Evolutionary conservation across 2,329 filamentous ascomycete genomes (phyloP), one percentile per base, ranked within the genome.

Genomic region (Cladosporium sp.): DNA sequence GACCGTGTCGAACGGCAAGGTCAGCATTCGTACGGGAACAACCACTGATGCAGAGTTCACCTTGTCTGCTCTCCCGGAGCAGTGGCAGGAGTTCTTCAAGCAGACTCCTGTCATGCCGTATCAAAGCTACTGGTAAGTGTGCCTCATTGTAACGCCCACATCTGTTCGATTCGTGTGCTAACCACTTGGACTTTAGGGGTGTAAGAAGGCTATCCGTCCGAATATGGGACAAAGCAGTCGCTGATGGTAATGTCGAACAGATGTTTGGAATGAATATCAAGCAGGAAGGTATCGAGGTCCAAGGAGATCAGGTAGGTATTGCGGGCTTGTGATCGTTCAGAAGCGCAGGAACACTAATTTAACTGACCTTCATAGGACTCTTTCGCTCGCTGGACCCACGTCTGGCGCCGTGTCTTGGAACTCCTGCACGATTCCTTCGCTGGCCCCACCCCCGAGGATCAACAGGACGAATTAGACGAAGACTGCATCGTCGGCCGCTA

Each of bases 401-500:
- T 82, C 67, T 84, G 77, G 81, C 76, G 78, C 47, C 80, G 82
- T 26, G 76, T 80, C 0, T 78, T 85, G 14, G 82, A 84, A 69
- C 73, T 84, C 5, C 72, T 81, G 0, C 82, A 82, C 64, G 81
- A 84, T 66, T 80, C 80, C 0, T 78, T 82, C 6, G 79, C 80
- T 58, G 82, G 82, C 0, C 80, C 80, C 0, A 78, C 82, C 5
- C 72, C 73, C 63, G 77, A 78, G 38, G 80, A 82, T 49, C 71
- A 76, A 12, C 77, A 83, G 58, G 67, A 69, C 30, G 76, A 79
- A 49, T 62, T 64, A 2, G 75, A 79, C 12, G 76, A 79, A 21
- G 82, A 85, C 68, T 77, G 78, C 66, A 79, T 84, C 54, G 79
- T 79, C 3, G 82, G 83, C 4, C 77, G 77, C 34, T 85, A 85